These are phyloP conservation scores for Leccinum barrowsii DNA, from an alignment of 768 basidiomycete genomes.

Conservation along the genomic window DNA sequence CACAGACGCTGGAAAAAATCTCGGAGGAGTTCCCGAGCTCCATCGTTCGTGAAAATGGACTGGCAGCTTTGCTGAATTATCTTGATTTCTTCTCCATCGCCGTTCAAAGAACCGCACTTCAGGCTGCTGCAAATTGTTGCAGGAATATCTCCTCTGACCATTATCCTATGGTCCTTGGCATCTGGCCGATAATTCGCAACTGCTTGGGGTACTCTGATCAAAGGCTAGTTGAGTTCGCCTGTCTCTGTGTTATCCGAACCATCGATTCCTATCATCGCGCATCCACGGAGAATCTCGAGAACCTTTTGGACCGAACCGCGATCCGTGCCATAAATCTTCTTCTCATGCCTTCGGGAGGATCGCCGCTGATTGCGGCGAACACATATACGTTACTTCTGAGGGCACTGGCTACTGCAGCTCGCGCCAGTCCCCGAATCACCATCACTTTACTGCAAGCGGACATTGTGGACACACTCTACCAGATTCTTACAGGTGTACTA, in stretches of 20 bases:
- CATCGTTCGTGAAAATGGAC: slow-evolving; percentile 93
- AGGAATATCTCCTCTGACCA: slow-evolving; percentile 87
- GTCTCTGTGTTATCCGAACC: slow-evolving; percentile 90
- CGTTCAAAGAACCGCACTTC: slow-evolving; percentile 93
- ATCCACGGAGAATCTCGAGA: slow-evolving; percentile 82
- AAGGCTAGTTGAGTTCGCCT: slow-evolving; percentile 95
- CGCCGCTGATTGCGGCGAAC: slow-evolving; percentile 78
- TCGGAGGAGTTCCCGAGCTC: slow-evolving; percentile 96
- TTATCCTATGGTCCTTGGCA: slow-evolving; percentile 83
- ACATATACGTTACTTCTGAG: slow-evolving; percentile 88
- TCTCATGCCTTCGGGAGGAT: slow-evolving; percentile 81
- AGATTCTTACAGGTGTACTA: slow-evolving; percentile 91
- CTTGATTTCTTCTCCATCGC: slow-evolving; percentile 99
- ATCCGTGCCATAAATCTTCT: slow-evolving; percentile 84
- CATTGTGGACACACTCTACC: slow-evolving; percentile 88
- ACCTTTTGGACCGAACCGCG: slow-evolving; percentile 72
- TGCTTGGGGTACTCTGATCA: slow-evolving; percentile 92
- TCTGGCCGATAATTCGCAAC: slow-evolving; percentile 91
- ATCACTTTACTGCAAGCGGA: slow-evolving; percentile 86
- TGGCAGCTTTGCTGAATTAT: slow-evolving; percentile 89
- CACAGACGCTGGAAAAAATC: slow-evolving; percentile 94
- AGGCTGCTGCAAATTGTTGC: slow-evolving; percentile 96
- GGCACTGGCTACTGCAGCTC: slow-evolving; percentile 82
- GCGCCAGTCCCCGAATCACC: slow-evolving; percentile 85
- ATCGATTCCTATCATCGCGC: slow-evolving; percentile 89